Percentiles rank a stretch among this genome's conserved stretches.
phyloP scores from a whole-genome alignment of 2,329 filamentous ascomycete species.

The Aspergillus fumigatiaffinis region DNA sequence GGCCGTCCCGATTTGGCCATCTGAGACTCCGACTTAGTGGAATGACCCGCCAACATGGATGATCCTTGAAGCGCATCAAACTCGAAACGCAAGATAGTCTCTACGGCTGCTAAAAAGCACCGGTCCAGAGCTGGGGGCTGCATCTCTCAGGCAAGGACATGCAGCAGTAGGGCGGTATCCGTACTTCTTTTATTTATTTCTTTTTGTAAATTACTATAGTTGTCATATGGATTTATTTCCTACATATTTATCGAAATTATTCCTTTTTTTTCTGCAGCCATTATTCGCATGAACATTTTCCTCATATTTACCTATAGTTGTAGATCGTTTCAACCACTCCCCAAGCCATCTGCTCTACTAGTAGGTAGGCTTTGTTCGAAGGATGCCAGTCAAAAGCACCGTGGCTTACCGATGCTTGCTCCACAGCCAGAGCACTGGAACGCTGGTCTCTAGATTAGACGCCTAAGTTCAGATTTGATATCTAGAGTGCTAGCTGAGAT shows the following conservation, averaged over 20 bases:
- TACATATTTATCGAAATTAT: constrained; percentile 5
- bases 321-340: constrained; percentile 9
- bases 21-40: constrained; percentile 1
- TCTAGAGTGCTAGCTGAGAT: not conserved
- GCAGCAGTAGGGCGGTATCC: constrained; percentile 14
- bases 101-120: constrained; percentile 13
- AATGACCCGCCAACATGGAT: constrained; percentile 19
- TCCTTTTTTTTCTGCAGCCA: not conserved
- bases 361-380: constrained; percentile 9
- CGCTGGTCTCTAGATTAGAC: not conserved
- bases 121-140: constrained; percentile 11
- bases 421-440: constrained; percentile 3
- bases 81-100: constrained; percentile 16
- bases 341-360: constrained; percentile 1
- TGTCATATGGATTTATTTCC: constrained; percentile 4
- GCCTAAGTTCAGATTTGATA: not conserved
- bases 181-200: constrained; percentile 3
- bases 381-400: constrained; percentile 5
- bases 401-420: constrained; percentile 11
- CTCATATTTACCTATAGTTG: not conserved
- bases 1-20: constrained; percentile 3
- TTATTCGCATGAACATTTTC: not conserved
- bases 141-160: constrained; percentile 15
- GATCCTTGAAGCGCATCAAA: constrained; percentile 21
- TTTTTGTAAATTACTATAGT: not conserved